Conservation (phyloP, 352 stramenopile species). For the Phytophthora boehmeriae region DNA sequence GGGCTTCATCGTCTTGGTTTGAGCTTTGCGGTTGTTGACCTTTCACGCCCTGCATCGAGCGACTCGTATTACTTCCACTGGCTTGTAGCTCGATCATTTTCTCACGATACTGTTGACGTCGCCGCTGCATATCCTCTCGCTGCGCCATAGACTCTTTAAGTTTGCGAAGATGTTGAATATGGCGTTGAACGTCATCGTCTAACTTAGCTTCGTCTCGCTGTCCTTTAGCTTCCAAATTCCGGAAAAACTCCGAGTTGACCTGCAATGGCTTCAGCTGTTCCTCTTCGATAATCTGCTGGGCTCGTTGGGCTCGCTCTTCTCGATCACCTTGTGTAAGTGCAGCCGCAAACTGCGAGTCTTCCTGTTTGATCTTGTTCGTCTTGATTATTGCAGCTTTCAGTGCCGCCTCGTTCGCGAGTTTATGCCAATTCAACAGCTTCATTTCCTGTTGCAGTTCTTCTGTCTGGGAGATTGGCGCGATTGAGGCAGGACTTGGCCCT, state of each 20-base stretch:
- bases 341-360: slow-evolving; percentile 61
- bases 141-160: slow-evolving; percentile 74
- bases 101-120: slow-evolving; percentile 67
- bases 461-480: slow-evolving; percentile 47
- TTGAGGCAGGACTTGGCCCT: slow-evolving; percentile 18
- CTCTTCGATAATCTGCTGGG: slow-evolving; percentile 93
- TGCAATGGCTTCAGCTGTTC: slow-evolving; percentile 92
- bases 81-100: slow-evolving; percentile 60
- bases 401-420: slow-evolving; percentile 93
- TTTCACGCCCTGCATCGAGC: slow-evolving; percentile 34
- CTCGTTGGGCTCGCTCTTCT: slow-evolving; percentile 85
- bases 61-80: slow-evolving; percentile 20
- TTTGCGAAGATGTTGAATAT: slow-evolving; percentile 86
- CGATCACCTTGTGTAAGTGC: slow-evolving; percentile 59
- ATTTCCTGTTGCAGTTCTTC: slow-evolving; percentile 92
- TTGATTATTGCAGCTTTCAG: slow-evolving; percentile 92
- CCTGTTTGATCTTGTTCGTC: slow-evolving; percentile 84
- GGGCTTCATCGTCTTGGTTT: slow-evolving; percentile 58
- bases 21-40: slow-evolving; percentile 18
- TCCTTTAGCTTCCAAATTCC: slow-evolving; percentile 82
- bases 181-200: slow-evolving; percentile 86
- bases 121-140: slow-evolving; percentile 64
- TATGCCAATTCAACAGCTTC: slow-evolving; percentile 95
- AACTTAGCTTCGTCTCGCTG: slow-evolving; percentile 65
- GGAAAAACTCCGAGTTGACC: slow-evolving; percentile 89